Conservation (phyloP, 164 flowering plant species). For the Berberis thunbergii region DNA sequence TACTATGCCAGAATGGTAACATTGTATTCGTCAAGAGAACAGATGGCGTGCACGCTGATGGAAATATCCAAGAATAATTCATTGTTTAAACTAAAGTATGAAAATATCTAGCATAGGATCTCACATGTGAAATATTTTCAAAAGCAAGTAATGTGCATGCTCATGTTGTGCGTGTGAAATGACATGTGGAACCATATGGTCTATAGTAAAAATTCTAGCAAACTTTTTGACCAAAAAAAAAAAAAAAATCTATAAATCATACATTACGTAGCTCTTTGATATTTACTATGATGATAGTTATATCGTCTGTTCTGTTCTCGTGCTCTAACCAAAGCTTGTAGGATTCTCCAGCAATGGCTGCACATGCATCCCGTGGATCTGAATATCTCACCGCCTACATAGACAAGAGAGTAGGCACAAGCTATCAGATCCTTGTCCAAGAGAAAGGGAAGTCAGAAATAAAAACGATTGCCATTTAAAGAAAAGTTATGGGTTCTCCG, state of each 20-base stretch:
- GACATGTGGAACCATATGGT: not conserved
- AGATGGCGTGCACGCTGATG: no score
- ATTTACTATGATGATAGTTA: slow-evolving; percentile 84
- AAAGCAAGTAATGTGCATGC: no score
- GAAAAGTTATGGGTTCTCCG: not conserved
- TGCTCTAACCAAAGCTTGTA: slow-evolving; percentile 91
- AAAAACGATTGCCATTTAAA: not conserved
- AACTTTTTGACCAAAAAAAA: not conserved
- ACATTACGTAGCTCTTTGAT: slow-evolving; percentile 59
- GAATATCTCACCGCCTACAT: slow-evolving; percentile 57
- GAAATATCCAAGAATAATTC: no score
- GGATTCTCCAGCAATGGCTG: slow-evolving; percentile 80
- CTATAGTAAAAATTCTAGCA: slow-evolving; percentile 3
- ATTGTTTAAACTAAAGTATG: no score
- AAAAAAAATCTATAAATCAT: slow-evolving; percentile 19
- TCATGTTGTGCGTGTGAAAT: no score
- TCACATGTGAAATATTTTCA: no score
- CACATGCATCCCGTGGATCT: slow-evolving; percentile 93
- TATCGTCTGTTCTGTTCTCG: slow-evolving; percentile 94
- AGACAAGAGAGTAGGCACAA: not conserved
- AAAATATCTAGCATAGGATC: no score
- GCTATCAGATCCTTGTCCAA: not conserved
- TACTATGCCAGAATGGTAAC: no score
- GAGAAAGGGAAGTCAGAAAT: not conserved
- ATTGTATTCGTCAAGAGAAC: no score